Evolutionary conservation across 140 eudicot genomes (phyloP).

Genomic region (Artemisia princeps): DNA sequence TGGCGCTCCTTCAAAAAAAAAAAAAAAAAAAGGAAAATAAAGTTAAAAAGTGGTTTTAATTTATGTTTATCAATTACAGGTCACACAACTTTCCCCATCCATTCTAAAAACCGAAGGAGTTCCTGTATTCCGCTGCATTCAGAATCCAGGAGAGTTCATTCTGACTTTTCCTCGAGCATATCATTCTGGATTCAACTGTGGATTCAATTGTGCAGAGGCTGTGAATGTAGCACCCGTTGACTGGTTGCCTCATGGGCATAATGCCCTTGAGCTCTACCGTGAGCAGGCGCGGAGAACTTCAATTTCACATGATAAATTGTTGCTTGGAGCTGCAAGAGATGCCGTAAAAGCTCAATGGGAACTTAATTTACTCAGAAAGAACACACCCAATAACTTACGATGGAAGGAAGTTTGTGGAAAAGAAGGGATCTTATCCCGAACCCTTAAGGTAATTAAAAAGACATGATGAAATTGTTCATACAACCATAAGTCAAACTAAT

Average conservation of each 20-base stretch:
- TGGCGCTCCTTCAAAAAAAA: not conserved
- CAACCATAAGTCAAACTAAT: not conserved
- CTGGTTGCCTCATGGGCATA: slow-evolving; percentile 98
- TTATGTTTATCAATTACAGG: slow-evolving; percentile 34
- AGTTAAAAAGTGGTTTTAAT: not conserved
- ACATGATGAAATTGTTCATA: slow-evolving; percentile 5
- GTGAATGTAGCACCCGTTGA: slow-evolving; percentile 97
- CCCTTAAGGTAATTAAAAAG: slow-evolving; percentile 53
- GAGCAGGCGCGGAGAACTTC: slow-evolving; percentile 84
- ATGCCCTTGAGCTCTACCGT: slow-evolving; percentile 87
- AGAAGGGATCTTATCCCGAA: slow-evolving; percentile 75
- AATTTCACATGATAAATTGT: slow-evolving; percentile 86
- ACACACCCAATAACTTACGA: slow-evolving; percentile 56
- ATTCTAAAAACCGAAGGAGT: slow-evolving; percentile 77
- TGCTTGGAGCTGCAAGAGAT: slow-evolving; percentile 96
- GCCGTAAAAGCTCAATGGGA: slow-evolving; percentile 99
- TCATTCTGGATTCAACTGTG: slow-evolving; percentile 94
- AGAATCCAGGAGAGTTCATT: slow-evolving; percentile 87
- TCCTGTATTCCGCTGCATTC: slow-evolving; percentile 85
- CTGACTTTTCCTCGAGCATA: slow-evolving; percentile 95
- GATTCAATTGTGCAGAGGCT: slow-evolving; percentile 98
- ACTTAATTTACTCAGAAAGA: slow-evolving; percentile 63
- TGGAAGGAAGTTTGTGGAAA: slow-evolving; percentile 94
- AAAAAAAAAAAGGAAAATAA: not conserved
- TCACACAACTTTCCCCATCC: slow-evolving; percentile 88